Evolutionary conservation across 257 asterid genomes (phyloP), one percentile per base, ranked within the genome.

Genomic region (Capsicum pubescens): DNA sequence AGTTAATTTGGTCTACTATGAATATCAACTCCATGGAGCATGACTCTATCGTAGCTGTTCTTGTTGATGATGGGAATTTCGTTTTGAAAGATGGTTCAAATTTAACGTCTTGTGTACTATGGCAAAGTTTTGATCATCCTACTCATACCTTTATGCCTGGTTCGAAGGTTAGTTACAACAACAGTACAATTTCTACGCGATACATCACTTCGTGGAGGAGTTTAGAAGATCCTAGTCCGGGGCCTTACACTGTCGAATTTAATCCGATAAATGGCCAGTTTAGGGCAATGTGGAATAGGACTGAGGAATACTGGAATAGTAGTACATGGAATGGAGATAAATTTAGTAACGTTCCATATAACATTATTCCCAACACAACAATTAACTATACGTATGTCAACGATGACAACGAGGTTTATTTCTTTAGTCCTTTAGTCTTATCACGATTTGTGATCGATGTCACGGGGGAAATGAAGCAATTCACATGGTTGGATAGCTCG

Each of bases 111-210:
- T 60, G 61, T 14, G 9, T 64, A 64, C 58, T 48, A 17, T 76
- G 81, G 81, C 42, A 76, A 46, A 76, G 81, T 32, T 76, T 76
- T 9, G 61, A 76, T 8, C 59, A 76, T 58, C 81, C 42, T 6
- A 76, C 7, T 7, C 16, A 76, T 32, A 76, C 81, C 0, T 4
- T 15, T 76, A 7, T 76, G 57, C 81, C 81, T 55, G 81, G 81
- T 50, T 48, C 81, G 3, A 50, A 19, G 6, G 2, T 50, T 7
- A 15, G 61, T 12, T 17, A 46, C 11, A 76, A 76, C 61, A 76
- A 76, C 1, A 14, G 15, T 1, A 50, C 61, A 0, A 19, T 48
- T 9, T 7, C 42, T 5, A 48, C 1, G 39, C 35, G 16, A 15
- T 11, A 14, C 12, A 19, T 50, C 39, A 76, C 81, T 2, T 76